phyloP scores from a whole-genome alignment of 2,329 filamentous ascomycete genomes.

The Botrytis galanthina region DNA sequence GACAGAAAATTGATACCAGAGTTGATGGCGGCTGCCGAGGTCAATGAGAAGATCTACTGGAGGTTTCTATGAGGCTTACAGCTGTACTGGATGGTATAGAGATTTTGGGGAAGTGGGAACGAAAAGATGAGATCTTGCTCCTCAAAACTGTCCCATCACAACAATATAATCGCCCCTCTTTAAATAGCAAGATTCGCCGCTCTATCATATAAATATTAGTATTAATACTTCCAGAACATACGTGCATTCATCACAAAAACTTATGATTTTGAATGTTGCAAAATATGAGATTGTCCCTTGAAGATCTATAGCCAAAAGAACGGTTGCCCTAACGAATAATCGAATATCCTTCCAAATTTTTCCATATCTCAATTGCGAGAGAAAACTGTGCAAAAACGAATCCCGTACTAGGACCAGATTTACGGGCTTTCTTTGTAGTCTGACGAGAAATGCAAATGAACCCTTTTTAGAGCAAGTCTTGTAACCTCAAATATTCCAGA shows the following conservation, averaged over 20 bases:
- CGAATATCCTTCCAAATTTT: background rate
- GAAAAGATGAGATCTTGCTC: background rate
- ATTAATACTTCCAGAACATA: background rate
- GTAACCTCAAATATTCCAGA: background rate
- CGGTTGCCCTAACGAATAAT: background rate
- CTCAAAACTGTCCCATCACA: background rate
- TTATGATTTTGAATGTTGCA: background rate
- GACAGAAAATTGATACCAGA: background rate
- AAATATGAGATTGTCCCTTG: background rate
- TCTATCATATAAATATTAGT: background rate
- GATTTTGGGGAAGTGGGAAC: background rate
- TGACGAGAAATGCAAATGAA: background rate
- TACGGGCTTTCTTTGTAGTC: background rate
- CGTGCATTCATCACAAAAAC: background rate
- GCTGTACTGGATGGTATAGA: background rate
- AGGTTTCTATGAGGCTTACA: background rate
- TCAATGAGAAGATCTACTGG: background rate
- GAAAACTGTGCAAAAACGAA: background rate
- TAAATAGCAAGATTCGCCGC: background rate
- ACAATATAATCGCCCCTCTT: background rate
- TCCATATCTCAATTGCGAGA: background rate
- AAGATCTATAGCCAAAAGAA: background rate
- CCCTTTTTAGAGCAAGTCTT: background rate
- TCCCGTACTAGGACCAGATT: rapidly evolving
- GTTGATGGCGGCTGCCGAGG: background rate